Conservation (phyloP, 352 stramenopile genomes). For the Globisporangium iwayamae region DNA sequence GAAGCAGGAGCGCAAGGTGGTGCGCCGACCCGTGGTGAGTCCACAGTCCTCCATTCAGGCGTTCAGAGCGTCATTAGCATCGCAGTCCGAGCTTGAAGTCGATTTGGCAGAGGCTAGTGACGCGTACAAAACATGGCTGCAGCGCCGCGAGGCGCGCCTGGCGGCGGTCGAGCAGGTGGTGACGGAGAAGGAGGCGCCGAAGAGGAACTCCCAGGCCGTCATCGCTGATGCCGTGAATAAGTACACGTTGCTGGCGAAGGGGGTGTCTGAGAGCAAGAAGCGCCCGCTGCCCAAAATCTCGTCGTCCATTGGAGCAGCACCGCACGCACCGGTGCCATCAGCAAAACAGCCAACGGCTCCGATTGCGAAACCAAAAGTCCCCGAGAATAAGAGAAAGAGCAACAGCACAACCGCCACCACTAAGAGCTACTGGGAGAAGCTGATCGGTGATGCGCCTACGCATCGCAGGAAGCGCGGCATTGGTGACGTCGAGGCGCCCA, state of each 20-base stretch:
- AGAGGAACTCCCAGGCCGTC: conserved; percentile 4
- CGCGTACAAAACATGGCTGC: conserved; percentile 12
- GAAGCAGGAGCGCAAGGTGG: conserved; percentile 35
- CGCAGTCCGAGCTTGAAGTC: not conserved
- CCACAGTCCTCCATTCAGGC: not conserved
- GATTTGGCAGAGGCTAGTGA: conserved; percentile 12
- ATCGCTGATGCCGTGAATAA: conserved; percentile 2
- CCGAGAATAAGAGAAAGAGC: not conserved
- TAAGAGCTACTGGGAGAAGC: not conserved
- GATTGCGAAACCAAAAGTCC: not conserved
- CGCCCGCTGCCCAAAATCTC: conserved; percentile 1
- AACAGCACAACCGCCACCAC: not conserved
- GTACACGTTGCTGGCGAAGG: conserved; percentile 5
- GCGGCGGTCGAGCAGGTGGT: not conserved
- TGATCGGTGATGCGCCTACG: not conserved
- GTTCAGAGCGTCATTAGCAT: not conserved
- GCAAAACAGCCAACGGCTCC: not conserved
- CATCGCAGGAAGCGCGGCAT: conserved; percentile 15
- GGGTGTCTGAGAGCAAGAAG: conserved; percentile 2
- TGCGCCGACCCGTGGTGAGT: conserved; percentile 5
- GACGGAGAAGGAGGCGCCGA: not conserved
- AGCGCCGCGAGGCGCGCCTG: conserved; percentile 5
- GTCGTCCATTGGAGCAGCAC: not conserved
- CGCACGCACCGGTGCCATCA: not conserved
- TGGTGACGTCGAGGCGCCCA: conserved; percentile 17